A percentile compares a stretch with the other conserved stretches of the same genome.
Evolutionary conservation across 1,284 basidiomycete species (phyloP).

Genomic region (Cryptococcus sp.): DNA sequence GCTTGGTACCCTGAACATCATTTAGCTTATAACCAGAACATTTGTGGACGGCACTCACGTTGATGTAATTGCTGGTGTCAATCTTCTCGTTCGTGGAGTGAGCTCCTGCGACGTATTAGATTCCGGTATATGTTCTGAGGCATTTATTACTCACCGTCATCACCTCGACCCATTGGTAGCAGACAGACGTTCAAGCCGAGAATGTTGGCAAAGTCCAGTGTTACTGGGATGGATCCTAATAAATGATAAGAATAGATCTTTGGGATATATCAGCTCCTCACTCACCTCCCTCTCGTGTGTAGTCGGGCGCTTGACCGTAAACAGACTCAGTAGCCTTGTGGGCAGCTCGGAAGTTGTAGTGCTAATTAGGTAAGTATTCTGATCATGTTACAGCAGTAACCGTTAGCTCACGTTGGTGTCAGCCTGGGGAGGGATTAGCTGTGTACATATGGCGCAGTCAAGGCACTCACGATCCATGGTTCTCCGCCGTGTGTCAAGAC

Average conservation of each 20-base stretch:
- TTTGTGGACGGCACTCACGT: slow-evolving; percentile 48
- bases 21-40: not conserved
- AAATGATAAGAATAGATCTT: not conserved
- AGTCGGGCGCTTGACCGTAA: slow-evolving; percentile 77
- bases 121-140: not conserved
- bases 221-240: slow-evolving; percentile 85
- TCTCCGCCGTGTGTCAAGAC: slow-evolving; percentile 76
- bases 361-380: slow-evolving; percentile 39
- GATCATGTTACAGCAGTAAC: not conserved
- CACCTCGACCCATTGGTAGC: slow-evolving; percentile 86
- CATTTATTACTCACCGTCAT: slow-evolving; percentile 70
- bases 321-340: slow-evolving; percentile 67
- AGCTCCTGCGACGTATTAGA: slow-evolving; percentile 50
- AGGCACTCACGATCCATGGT: slow-evolving; percentile 65
- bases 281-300: slow-evolving; percentile 75
- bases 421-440: slow-evolving; percentile 13
- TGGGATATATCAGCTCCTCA: not conserved
- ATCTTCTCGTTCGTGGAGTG: slow-evolving; percentile 89
- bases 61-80: slow-evolving; percentile 86
- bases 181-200: slow-evolving; percentile 68
- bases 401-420: slow-evolving; percentile 30
- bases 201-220: slow-evolving; percentile 88
- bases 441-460: not conserved
- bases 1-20: slow-evolving; percentile 54
- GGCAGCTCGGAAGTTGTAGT: slow-evolving; percentile 95